These are phyloP conservation scores for Plantago elongata DNA, from an alignment of 257 asterid species.

Conservation along the genomic window DNA sequence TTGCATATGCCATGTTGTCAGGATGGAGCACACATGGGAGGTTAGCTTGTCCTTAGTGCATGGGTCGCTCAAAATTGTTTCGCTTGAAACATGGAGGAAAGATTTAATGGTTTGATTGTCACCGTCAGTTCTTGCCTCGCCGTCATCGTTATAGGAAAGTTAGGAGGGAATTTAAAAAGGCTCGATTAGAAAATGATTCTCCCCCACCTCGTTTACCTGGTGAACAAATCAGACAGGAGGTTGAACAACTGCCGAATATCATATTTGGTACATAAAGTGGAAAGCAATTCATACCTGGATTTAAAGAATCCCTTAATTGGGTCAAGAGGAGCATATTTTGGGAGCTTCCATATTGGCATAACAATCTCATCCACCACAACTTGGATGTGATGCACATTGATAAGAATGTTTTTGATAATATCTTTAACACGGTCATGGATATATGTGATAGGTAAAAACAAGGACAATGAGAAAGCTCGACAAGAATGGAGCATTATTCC, in stretches of 20 bases:
- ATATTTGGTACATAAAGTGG: background rate
- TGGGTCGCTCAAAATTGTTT: background rate
- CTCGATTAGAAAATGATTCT: background rate
- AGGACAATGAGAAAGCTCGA: background rate
- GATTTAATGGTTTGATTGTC: background rate
- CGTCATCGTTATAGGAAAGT: background rate
- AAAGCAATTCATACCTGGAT: background rate
- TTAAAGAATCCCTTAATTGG: background rate
- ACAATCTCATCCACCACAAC: background rate
- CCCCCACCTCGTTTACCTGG: background rate
- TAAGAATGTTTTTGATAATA: background rate
- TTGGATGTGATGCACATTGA: background rate
- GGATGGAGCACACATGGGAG: slow-evolving; percentile 10
- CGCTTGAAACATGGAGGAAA: background rate
- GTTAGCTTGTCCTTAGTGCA: slow-evolving; percentile 14
- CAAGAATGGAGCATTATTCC: background rate
- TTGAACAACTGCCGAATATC: background rate
- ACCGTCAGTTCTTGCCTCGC: background rate
- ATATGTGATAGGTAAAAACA: background rate
- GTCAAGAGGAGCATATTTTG: background rate
- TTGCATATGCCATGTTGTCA: slow-evolving; percentile 3
- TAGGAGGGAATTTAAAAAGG: background rate
- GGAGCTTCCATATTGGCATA: background rate
- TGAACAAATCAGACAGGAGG: background rate
- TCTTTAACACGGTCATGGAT: background rate